Evolutionary conservation across 1,284 basidiomycete genomes (phyloP).

Genomic region (Tilletia horrida): DNA sequence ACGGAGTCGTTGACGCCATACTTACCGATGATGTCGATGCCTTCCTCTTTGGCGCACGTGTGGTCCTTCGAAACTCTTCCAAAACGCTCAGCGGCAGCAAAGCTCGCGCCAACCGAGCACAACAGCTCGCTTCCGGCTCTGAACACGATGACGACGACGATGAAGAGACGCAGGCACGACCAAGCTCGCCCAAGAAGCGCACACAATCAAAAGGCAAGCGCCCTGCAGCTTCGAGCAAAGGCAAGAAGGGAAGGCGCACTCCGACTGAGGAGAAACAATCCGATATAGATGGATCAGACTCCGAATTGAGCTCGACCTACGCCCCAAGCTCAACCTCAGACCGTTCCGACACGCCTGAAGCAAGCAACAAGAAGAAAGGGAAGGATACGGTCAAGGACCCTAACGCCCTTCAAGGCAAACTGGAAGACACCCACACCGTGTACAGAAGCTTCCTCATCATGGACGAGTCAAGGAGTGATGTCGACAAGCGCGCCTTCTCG

Average conservation of each 20-base stretch:
- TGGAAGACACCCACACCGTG: conserved; percentile 62
- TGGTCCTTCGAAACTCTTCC: conserved; percentile 72
- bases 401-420: conserved; percentile 20
- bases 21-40: conserved; percentile 91
- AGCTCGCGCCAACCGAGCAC: not conserved
- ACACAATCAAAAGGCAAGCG: not conserved
- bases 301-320: conserved; percentile 20
- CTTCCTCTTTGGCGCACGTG: conserved; percentile 79
- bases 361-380: conserved; percentile 45
- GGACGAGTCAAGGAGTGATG: conserved; percentile 67
- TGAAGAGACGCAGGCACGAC: not conserved
- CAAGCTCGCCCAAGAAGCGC: no score
- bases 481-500: conserved; percentile 51
- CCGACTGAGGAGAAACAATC: not conserved
- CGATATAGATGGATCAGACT: conserved; percentile 20
- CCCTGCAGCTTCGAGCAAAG: not conserved
- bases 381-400: not conserved
- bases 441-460: conserved; percentile 62
- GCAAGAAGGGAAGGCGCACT: not conserved
- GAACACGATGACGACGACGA: not conserved
- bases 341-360: not conserved
- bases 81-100: conserved; percentile 4
- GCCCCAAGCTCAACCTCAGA: not conserved
- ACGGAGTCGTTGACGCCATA: conserved; percentile 80
- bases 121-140: not conserved